A percentile compares a stretch with the other conserved stretches of the same genome.
Evolutionary conservation across 1,284 basidiomycete species (phyloP).

Genomic region (Ceratorhiza oryzae-sativae): DNA sequence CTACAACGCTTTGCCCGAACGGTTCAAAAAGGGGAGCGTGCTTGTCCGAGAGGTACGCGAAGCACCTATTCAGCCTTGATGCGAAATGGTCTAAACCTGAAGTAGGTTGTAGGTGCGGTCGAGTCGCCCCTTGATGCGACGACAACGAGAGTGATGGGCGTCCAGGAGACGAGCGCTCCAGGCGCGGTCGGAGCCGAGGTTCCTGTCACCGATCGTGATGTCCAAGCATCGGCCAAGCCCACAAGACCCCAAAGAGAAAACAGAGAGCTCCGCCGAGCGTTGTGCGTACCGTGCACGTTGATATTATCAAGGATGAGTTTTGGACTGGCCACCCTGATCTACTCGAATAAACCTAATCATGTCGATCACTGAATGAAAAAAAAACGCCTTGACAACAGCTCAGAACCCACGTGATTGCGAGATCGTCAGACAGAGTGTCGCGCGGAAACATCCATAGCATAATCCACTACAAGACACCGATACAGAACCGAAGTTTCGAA

Average conservation of each 20-base stretch:
- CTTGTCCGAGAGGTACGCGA: conserved; percentile 69
- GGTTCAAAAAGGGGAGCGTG: conserved; percentile 87
- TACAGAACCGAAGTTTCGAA: conserved; percentile 7
- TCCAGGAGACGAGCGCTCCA: not conserved
- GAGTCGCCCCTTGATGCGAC: conserved; percentile 2
- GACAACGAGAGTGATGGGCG: not conserved
- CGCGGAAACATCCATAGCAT: not conserved
- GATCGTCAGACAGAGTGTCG: not conserved
- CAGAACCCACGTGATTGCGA: conserved; percentile 33
- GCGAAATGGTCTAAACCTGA: no score
- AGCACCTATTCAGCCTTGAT: no score
- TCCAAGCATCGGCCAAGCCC: not conserved
- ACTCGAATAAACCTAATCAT: conserved; percentile 22
- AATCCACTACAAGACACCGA: not conserved
- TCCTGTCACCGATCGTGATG: not conserved
- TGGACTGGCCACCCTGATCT: conserved; percentile 61
- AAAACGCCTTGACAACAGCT: not conserved
- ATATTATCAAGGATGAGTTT: conserved; percentile 83
- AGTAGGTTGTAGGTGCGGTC: no score
- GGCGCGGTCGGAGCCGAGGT: not conserved
- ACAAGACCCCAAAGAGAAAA: conserved; percentile 47
- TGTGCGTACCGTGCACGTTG: conserved; percentile 71
- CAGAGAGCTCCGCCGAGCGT: conserved; percentile 55
- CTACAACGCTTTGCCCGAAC: conserved; percentile 78
- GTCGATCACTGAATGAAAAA: not conserved